Percentiles rank a stretch among this genome's conserved stretches.
Evolutionary conservation across 495 filamentous ascomycete species (phyloP).

Genomic region (Penicillium pulvis): DNA sequence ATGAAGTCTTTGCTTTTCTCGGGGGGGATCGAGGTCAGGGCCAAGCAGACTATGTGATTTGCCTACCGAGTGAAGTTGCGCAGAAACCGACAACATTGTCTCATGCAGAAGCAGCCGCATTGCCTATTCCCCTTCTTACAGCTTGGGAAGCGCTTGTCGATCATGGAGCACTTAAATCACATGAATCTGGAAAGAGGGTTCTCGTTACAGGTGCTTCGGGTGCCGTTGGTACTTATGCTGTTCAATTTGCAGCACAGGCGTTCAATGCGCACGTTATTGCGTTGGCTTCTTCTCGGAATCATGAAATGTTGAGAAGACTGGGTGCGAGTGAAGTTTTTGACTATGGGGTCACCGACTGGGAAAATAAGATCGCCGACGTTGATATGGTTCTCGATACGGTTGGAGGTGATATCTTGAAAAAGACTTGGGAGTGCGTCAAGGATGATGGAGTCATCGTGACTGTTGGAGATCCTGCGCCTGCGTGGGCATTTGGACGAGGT

Average conservation of each 20-base stretch:
- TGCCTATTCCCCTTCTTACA: slow-evolving; percentile 14
- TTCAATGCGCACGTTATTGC: slow-evolving; percentile 5
- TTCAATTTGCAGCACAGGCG: slow-evolving; percentile 7
- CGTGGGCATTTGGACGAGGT: slow-evolving; percentile 11
- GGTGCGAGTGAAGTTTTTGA: slow-evolving; percentile 10
- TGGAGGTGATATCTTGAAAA: slow-evolving; percentile 16
- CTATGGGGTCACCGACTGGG: neutral
- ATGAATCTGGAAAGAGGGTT: slow-evolving; percentile 6
- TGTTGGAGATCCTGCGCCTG: slow-evolving; percentile 12
- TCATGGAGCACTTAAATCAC: slow-evolving; percentile 1
- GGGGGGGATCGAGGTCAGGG: slow-evolving; percentile 8
- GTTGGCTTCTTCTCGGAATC: slow-evolving; percentile 8
- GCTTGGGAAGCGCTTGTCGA: slow-evolving; percentile 11
- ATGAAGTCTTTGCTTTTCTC: slow-evolving; percentile 9
- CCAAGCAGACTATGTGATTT: slow-evolving; percentile 12
- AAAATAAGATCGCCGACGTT: neutral
- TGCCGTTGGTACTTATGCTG: slow-evolving; percentile 9
- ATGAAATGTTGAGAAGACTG: slow-evolving; percentile 1
- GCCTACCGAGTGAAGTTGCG: slow-evolving; percentile 7
- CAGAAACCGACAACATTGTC: slow-evolving; percentile 9
- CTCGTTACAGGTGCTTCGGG: slow-evolving; percentile 13
- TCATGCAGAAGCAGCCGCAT: slow-evolving; percentile 8
- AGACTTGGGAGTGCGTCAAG: slow-evolving; percentile 20
- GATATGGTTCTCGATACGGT: slow-evolving; percentile 29
- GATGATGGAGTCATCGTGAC: slow-evolving; percentile 14